Evolutionary conservation across 1,284 basidiomycete species (phyloP), one percentile per base, ranked within the genome.

Genomic region (Phylloboletellus chloephorus): DNA sequence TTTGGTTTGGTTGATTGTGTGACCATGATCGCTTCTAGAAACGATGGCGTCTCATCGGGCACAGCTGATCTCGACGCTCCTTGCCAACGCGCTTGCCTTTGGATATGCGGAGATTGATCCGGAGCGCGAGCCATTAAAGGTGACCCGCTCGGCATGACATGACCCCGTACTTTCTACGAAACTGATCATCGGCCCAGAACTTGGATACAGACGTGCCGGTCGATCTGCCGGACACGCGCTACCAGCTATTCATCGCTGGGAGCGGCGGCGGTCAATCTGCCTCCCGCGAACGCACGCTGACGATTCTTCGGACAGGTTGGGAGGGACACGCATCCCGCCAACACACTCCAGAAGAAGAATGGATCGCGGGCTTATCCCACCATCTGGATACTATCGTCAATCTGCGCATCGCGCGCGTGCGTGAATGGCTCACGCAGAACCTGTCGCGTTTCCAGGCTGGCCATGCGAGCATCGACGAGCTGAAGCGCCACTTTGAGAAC

Each of bases 41-140:
- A 79, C 71, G 7, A 65, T 81, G 52, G 72, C 71, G 0, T 65
- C 71, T 12, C 76, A 79, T 52, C 67, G 77, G 16, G 73, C 69
- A 2, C 68, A 72, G 31, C 50, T 67, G 7, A 53, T 81, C 11
- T 56, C 63, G 1, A 48, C 51, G 0, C 51, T 72, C 1, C 65
- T 80, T 3, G 60, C 63, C 1, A 64, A 61, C 12, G 78, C 76
- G 0, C 53, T 80, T 2, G 57, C 57, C 0, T 71, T 64, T 30
- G 77, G 78, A 1, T 62, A 63, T 30, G 52, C 64, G 4, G 78
- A 79, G 32, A 44, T 67, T 4, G 60, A 69, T 6, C 70, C 69
- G 2, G 67, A 73, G 17, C 44, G 41, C 5, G 74, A 79, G 47
- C 68, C 66, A 2, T 50, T 80, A 15, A 78, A 73, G 64, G 78